Evolutionary conservation across 139 green algal genomes (phyloP), one percentile per base, ranked within the genome.

Genomic region (Chlorella sp.): DNA sequence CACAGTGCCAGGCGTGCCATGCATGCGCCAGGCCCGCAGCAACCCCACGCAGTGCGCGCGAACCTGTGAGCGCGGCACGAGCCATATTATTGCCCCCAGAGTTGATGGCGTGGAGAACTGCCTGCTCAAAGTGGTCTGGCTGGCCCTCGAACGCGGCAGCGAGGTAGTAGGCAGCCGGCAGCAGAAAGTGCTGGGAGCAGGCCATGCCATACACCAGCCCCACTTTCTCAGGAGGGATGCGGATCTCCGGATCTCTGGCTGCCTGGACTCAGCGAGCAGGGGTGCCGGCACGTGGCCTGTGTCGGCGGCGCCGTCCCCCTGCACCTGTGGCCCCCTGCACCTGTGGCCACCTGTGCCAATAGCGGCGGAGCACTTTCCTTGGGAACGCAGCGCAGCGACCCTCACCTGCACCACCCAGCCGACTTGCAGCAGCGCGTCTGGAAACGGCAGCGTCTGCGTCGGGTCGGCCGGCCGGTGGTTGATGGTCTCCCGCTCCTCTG

Each of bases 31-130:
- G 14, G 14, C n/a, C 38, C 9, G 9, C 42, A 11, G 12, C n/a
- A 27, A 56, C 15, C 19, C 8, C 21, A 8, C 3, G 35, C 15
- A 31, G 31, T 3, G 53, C 2, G n/a, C 42, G 14, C 60, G 7
- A 60, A 73, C 73, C 73, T 23, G 73, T 79, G 7, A 79, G 62
- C 23, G 73, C 73, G 15, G 73, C 73, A 0, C 73, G 62, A 27
- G 72, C 72, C 73, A 79, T 75, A 48, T 79, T 79, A 62, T 79
- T 79, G 73, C 73, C 73, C 8, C 73, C 73, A 15, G 33, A 46
- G 50, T 79, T 79, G 46, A 79, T 12, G 15, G 73, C 73, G 12
- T 50, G 27, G 48, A 79, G 73, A 48, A 73, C 73, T 5, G 73
- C 73, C 50, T 62, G 27, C 62, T 79, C 73, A 42, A 74, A 79